These are phyloP conservation scores for Circinella minor DNA, from an alignment of 371 early-diverging fungal species.

Conservation along the genomic window DNA sequence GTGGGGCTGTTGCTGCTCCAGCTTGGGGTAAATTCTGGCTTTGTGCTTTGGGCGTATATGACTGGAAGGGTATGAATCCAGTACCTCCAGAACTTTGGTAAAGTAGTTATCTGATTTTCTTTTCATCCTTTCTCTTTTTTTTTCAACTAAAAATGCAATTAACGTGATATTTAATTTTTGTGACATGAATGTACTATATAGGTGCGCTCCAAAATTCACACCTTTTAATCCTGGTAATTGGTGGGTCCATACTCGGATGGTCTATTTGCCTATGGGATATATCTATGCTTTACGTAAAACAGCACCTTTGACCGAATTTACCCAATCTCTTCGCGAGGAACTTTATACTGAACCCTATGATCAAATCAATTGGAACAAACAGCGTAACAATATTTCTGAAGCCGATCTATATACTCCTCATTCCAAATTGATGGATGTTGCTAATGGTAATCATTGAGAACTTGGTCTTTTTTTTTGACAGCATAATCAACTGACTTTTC, in stretches of 20 bases:
- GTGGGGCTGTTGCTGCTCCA: conserved; percentile 85
- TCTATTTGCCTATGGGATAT: conserved; percentile 95
- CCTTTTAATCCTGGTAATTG: conserved; percentile 91
- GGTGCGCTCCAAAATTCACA: conserved; percentile 81
- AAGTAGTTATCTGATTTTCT: background rate
- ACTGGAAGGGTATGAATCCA: conserved; percentile 95
- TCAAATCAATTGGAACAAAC: conserved; percentile 79
- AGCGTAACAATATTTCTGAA: conserved; percentile 81
- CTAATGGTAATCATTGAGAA: conserved; percentile 59
- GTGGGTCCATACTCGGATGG: conserved; percentile 93
- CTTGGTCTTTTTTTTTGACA: no score
- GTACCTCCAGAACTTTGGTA: conserved; percentile 95
- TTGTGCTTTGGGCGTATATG: conserved; percentile 86
- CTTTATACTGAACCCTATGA: conserved; percentile 87
- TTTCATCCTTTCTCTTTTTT: no score
- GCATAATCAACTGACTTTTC: no score
- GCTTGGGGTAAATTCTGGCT: conserved; percentile 99
- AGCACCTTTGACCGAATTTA: conserved; percentile 69
- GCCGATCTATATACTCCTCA: conserved; percentile 90
- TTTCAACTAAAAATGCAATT: background rate
- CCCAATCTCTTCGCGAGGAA: conserved; percentile 81
- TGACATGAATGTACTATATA: conserved; percentile 20
- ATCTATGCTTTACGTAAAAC: conserved; percentile 78
- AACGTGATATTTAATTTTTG: background rate
- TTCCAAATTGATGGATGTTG: conserved; percentile 73